A percentile compares a stretch with the other conserved stretches of the same genome.
These are phyloP conservation scores for Candida nitratophila DNA, from an alignment of 805 yeast genomes.

Conservation along the genomic window DNA sequence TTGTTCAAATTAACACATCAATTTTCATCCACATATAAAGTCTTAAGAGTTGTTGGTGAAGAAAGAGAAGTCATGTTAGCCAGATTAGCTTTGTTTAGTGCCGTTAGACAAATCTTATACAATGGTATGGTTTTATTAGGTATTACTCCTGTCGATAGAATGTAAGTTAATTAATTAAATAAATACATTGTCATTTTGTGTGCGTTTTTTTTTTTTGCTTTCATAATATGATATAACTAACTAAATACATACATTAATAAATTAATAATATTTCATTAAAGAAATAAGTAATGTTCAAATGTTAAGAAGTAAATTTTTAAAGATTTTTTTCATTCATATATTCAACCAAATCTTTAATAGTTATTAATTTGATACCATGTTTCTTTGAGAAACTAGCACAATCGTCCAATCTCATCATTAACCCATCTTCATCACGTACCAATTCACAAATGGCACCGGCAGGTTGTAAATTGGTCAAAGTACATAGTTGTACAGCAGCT, in stretches of 20 bases:
- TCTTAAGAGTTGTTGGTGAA: conserved; percentile 96
- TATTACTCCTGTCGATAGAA: conserved; percentile 96
- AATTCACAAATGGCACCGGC: conserved; percentile 93
- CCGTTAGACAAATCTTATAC: conserved; percentile 83
- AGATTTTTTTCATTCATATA: conserved; percentile 31
- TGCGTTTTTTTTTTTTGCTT: background rate
- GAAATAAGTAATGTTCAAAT: too few relatives aligned
- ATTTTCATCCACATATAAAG: conserved; percentile 94
- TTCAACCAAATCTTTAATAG: conserved; percentile 67
- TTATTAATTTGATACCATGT: conserved; percentile 61
- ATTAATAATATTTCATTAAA: too few relatives aligned
- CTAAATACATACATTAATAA: background rate
- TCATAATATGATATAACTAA: background rate
- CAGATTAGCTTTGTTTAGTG: conserved; percentile 81
- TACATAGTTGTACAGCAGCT: conserved; percentile 86
- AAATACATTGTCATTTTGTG: background rate
- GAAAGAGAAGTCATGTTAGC: conserved; percentile 79
- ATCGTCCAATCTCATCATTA: conserved; percentile 90
- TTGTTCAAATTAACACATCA: conserved; percentile 87
- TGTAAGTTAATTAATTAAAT: conserved; percentile 40
- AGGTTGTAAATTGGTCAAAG: conserved; percentile 68
- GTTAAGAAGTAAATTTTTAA: too few relatives aligned
- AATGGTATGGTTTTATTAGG: conserved; percentile 90
- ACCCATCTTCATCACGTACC: conserved; percentile 87
- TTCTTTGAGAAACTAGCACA: conserved; percentile 63